Evolutionary conservation across 371 early-diverging fungal genomes (phyloP).

Genomic region (Coelomomyces lativittatus): DNA sequence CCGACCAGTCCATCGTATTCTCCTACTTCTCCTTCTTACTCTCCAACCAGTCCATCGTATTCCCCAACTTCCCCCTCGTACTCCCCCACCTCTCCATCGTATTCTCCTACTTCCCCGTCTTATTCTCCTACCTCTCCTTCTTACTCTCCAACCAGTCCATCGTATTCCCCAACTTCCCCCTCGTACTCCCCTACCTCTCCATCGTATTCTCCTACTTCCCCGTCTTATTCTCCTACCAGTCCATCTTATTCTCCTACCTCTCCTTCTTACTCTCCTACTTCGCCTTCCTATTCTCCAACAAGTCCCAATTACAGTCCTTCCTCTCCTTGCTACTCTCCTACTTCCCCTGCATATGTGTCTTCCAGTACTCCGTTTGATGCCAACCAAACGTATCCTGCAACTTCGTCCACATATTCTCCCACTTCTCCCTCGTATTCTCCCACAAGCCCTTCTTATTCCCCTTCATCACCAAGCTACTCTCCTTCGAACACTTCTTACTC

Average conservation of each 20-base stretch:
- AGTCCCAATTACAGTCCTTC: slow-evolving; percentile 24
- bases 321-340: slow-evolving; percentile 9
- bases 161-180: slow-evolving; percentile 20
- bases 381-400: no score
- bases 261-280: slow-evolving; percentile 19
- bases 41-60: slow-evolving; percentile 60
- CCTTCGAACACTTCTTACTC: slow-evolving; percentile 58
- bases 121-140: slow-evolving; percentile 54
- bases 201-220: slow-evolving; percentile 27
- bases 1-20: slow-evolving; percentile 15
- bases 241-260: slow-evolving; percentile 23
- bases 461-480: slow-evolving; percentile 58
- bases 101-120: slow-evolving; percentile 53
- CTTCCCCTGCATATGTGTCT: slow-evolving; percentile 49
- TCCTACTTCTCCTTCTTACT: slow-evolving; percentile 25
- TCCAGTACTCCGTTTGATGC: no score
- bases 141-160: slow-evolving; percentile 31
- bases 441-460: slow-evolving; percentile 6
- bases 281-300: slow-evolving; percentile 25
- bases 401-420: slow-evolving; percentile 49
- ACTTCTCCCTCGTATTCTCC: slow-evolving; percentile 7
- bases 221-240: slow-evolving; percentile 37
- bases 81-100: slow-evolving; percentile 53
- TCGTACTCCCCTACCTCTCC: slow-evolving; percentile 17
- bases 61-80: slow-evolving; percentile 54